Evolutionary conservation across 116 monocot species (phyloP).

Genomic region (Trichopus zeylanicus): DNA sequence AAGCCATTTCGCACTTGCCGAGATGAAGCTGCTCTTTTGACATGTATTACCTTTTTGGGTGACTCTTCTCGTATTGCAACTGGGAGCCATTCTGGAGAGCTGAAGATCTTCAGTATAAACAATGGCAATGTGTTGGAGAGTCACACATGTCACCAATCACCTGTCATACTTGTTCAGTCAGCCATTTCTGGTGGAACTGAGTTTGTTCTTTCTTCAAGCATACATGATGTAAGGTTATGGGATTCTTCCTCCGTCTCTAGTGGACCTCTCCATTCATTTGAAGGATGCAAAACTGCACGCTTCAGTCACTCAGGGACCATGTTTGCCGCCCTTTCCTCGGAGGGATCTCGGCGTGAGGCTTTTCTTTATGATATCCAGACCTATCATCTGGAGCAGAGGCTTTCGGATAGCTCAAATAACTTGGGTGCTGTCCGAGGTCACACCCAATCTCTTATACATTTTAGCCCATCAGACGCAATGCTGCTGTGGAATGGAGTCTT

Average conservation of each 20-base stretch:
- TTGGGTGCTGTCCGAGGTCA: conserved; percentile 35
- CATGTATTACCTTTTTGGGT: conserved; percentile 80
- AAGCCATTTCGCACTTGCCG: conserved; percentile 81
- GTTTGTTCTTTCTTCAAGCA: conserved; percentile 68
- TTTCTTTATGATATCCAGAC: conserved; percentile 90
- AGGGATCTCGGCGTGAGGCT: conserved; percentile 51
- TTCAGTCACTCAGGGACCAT: conserved; percentile 75
- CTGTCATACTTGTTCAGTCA: conserved; percentile 58
- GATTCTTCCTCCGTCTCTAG: conserved; percentile 63
- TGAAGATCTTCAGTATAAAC: conserved; percentile 78
- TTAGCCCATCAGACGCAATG: conserved; percentile 76
- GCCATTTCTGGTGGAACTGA: conserved; percentile 44
- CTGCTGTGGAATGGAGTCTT: conserved; percentile 91
- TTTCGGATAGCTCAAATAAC: conserved; percentile 34
- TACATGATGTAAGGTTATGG: conserved; percentile 77
- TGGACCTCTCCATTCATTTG: conserved; percentile 88
- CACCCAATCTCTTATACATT: conserved; percentile 70
- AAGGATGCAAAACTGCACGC: conserved; percentile 80
- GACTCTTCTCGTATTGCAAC: conserved; percentile 65
- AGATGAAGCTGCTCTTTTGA: conserved; percentile 71
- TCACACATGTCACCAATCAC: conserved; percentile 58
- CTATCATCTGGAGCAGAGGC: conserved; percentile 43
- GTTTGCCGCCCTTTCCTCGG: conserved; percentile 81
- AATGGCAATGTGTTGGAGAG: conserved; percentile 66
- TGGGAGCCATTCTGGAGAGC: conserved; percentile 78